These are phyloP conservation scores for Candida insectorum DNA, from an alignment of 805 yeast species.

Conservation along the genomic window DNA sequence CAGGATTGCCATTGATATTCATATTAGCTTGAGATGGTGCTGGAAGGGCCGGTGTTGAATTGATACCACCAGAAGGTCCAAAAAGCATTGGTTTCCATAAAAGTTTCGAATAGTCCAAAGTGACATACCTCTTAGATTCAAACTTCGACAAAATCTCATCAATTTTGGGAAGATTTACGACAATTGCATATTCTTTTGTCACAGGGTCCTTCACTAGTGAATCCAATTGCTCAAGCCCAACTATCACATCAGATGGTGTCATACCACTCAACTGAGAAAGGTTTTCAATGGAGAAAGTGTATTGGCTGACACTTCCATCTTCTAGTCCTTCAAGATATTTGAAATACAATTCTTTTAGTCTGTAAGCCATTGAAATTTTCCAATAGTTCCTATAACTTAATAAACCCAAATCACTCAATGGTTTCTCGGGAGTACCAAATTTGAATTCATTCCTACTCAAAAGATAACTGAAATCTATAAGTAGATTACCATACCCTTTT, in stretches of 20 bases:
- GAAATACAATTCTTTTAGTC: slow-evolving; percentile 28
- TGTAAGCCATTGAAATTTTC: slow-evolving; percentile 62
- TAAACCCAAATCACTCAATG: slow-evolving; percentile 82
- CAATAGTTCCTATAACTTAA: slow-evolving; percentile 85
- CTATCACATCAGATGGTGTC: slow-evolving; percentile 81
- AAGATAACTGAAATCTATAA: slow-evolving; percentile 86
- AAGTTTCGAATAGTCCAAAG: slow-evolving; percentile 50
- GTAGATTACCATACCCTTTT: slow-evolving; percentile 82
- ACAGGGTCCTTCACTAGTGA: slow-evolving; percentile 50
- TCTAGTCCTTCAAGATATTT: slow-evolving; percentile 11
- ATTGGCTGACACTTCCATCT: slow-evolving; percentile 16
- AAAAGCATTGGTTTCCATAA: slow-evolving; percentile 82
- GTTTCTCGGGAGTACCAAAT: slow-evolving; percentile 93
- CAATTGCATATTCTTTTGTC: slow-evolving; percentile 49
- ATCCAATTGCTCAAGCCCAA: slow-evolving; percentile 76
- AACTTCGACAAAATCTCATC: slow-evolving; percentile 43
- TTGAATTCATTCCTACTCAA: slow-evolving; percentile 71
- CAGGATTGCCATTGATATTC: slow-evolving; percentile 8
- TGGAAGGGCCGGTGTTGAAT: slow-evolving; percentile 44
- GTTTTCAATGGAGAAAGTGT: slow-evolving; percentile 49
- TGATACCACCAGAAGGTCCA: slow-evolving; percentile 85
- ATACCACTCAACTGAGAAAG: slow-evolving; percentile 75
- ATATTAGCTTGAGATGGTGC: slow-evolving; percentile 23
- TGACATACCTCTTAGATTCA: slow-evolving; percentile 51
- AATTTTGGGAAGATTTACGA: slow-evolving; percentile 45